A percentile compares a stretch with the other conserved stretches of the same genome.
These are phyloP conservation scores for Pulveroboletus sp. DNA, from an alignment of 768 basidiomycete species.

Conservation along the genomic window DNA sequence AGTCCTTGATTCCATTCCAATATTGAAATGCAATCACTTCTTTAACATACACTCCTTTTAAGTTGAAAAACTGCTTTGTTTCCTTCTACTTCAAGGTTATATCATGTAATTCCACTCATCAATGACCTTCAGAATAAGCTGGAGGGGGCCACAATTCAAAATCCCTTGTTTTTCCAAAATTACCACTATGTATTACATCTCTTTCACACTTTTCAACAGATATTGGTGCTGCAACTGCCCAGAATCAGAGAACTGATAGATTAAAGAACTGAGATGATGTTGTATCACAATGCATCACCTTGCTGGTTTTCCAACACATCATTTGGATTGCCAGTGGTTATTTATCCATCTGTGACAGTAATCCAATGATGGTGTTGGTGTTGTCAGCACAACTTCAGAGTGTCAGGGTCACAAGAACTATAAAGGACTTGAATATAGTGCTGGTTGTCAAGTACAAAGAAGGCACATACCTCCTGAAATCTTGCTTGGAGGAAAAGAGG, in stretches of 20 bases:
- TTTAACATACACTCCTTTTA: background rate
- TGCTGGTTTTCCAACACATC: no score
- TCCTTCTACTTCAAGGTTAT: background rate
- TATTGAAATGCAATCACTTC: background rate
- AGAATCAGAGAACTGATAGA: no score
- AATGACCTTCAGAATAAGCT: background rate
- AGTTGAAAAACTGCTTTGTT: background rate
- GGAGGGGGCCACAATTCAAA: background rate
- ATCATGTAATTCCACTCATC: background rate
- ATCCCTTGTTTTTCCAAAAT: background rate
- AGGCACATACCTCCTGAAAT: background rate
- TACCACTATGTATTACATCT: background rate
- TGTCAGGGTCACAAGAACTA: background rate
- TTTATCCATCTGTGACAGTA: no score
- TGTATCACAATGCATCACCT: no score
- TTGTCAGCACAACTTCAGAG: no score
- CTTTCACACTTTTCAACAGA: background rate
- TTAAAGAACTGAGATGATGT: no score
- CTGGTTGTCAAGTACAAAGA: background rate
- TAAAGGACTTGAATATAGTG: background rate
- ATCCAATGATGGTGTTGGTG: no score
- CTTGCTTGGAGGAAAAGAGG: background rate
- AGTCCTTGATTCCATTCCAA: background rate
- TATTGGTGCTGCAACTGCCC: background rate
- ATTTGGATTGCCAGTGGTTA: no score